These are phyloP conservation scores for Rutstroemia sp. DNA, from an alignment of 2,329 filamentous ascomycete genomes.

Conservation along the genomic window DNA sequence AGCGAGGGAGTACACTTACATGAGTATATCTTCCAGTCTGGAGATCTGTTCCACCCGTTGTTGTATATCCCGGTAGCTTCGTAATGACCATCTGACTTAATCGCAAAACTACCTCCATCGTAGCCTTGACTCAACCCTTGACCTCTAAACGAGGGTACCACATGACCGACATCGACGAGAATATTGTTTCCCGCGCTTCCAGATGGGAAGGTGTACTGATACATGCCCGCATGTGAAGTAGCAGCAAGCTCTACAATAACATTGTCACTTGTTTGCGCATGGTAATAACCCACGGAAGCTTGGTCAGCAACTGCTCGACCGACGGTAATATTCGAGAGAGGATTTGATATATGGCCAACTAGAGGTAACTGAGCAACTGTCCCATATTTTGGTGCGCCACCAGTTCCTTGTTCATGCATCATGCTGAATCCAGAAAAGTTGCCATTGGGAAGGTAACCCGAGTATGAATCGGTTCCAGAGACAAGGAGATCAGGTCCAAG, in stretches of 20 bases:
- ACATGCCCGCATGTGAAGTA: conserved; percentile 49
- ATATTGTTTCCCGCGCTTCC: conserved; percentile 12
- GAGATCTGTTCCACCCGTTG: conserved; percentile 59
- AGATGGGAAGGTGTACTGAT: conserved; percentile 51
- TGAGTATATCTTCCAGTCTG: conserved; percentile 54
- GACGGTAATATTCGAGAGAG: conserved; percentile 48
- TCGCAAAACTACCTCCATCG: conserved; percentile 48
- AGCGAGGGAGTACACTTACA: conserved; percentile 39
- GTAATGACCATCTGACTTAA: conserved; percentile 29
- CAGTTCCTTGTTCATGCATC: conserved; percentile 61
- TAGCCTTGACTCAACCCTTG: conserved; percentile 56
- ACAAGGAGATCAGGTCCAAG: conserved; percentile 35
- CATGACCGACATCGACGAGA: conserved; percentile 36
- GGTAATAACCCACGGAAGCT: conserved; percentile 55
- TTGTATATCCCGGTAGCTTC: conserved; percentile 29
- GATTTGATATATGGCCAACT: conserved; percentile 42
- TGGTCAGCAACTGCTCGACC: conserved; percentile 43
- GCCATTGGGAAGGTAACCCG: conserved; percentile 43
- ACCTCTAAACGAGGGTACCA: conserved; percentile 54
- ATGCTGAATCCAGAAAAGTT: conserved; percentile 53
- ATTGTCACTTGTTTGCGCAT: conserved; percentile 45
- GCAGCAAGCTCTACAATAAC: conserved; percentile 51
- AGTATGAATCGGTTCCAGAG: conserved; percentile 43
- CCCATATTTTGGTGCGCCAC: conserved; percentile 63
- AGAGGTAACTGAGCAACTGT: conserved; percentile 54